phyloP scores from a whole-genome alignment of 2,329 filamentous ascomycete genomes.

The Exserohilum turcica region DNA sequence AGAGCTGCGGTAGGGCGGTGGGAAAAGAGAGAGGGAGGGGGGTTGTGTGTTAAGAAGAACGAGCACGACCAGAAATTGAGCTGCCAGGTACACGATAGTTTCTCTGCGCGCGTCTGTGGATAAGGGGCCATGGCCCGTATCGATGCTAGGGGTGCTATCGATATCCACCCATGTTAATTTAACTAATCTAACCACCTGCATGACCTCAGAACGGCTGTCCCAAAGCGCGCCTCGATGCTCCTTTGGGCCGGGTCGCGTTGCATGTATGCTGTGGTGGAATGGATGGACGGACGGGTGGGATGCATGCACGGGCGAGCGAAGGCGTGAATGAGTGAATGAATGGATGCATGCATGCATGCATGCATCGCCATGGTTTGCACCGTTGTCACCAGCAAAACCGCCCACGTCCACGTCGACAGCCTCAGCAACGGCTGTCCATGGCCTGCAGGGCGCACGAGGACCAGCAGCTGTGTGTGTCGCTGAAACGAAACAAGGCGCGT shows the following conservation, averaged over 20 bases:
- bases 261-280: conserved; percentile 15
- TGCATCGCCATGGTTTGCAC: neutral
- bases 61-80: conserved; percentile 26
- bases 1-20: conserved; percentile 32
- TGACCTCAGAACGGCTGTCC: conserved; percentile 32
- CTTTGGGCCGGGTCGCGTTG: conserved; percentile 32
- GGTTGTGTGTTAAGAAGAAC: conserved; percentile 24
- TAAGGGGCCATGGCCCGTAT: conserved; percentile 29
- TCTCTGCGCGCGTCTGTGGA: conserved; percentile 33
- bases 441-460: conserved; percentile 27
- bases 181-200: conserved; percentile 43
- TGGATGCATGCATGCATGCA: neutral
- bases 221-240: conserved; percentile 30
- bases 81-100: conserved; percentile 35
- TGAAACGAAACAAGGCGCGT: conserved; percentile 34
- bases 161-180: conserved; percentile 42
- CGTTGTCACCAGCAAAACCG: conserved; percentile 19
- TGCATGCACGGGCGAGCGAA: too few species aligned
- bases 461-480: conserved; percentile 21
- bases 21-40: conserved; percentile 15
- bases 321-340: too few species aligned
- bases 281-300: neutral
- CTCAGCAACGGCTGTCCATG: conserved; percentile 18
- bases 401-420: too few species aligned
- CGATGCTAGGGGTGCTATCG: conserved; percentile 42